Evolutionary conservation across 257 asterid species (phyloP).

Genomic region (Solanum commersonii): DNA sequence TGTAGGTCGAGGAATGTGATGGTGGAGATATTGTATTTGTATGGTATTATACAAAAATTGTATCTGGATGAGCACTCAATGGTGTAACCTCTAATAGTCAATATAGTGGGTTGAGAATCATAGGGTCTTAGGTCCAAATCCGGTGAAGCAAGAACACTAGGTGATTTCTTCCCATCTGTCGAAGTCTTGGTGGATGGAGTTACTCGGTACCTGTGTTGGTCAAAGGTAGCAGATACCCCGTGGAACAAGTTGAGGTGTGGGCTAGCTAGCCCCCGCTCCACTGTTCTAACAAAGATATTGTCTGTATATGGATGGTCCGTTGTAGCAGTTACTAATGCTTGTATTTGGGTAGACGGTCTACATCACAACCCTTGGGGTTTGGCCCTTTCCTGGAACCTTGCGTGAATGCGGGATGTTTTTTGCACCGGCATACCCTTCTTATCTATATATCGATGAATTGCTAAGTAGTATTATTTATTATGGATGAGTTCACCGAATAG

Average conservation of each 20-base stretch:
- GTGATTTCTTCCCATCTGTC: neutral
- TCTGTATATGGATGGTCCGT: neutral
- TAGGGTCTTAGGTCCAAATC: too few species aligned
- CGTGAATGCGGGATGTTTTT: neutral
- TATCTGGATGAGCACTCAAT: neutral
- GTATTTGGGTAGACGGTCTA: neutral
- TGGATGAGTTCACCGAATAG: neutral
- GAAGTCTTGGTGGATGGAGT: neutral
- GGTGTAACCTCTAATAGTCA: neutral
- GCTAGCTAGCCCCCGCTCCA: too few species aligned
- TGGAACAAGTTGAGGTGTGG: neutral
- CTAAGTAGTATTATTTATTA: neutral
- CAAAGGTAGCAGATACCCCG: neutral
- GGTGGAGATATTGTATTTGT: neutral
- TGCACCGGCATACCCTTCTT: neutral
- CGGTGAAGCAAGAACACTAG: too few species aligned
- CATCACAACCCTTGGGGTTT: neutral
- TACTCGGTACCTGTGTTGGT: neutral
- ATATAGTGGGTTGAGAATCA: neutral
- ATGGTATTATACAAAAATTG: neutral
- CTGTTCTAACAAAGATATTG: neutral
- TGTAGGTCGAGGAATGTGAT: neutral
- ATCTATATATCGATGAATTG: neutral
- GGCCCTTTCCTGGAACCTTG: neutral
- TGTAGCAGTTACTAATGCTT: neutral